These are phyloP conservation scores for Areca catechu DNA, from an alignment of 176 grass and related monocot genomes.

Conservation along the genomic window DNA sequence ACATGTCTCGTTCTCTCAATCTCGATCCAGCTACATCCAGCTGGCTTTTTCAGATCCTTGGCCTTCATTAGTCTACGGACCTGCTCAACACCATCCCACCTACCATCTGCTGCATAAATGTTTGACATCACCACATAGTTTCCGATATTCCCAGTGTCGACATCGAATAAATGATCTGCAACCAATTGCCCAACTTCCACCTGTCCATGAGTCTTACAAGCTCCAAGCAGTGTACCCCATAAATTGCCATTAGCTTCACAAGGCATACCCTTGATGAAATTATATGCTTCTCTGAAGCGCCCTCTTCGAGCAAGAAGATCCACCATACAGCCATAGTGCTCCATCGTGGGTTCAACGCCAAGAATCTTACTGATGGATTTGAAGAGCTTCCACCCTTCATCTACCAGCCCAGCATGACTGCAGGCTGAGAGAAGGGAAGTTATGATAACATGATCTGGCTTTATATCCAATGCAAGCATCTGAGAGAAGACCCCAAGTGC, in stretches of 20 bases:
- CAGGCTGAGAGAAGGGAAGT: slow-evolving; percentile 65
- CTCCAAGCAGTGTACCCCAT: slow-evolving; percentile 49
- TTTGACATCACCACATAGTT: slow-evolving; percentile 68
- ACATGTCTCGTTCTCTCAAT: slow-evolving; percentile 44
- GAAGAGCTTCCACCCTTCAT: slow-evolving; percentile 55
- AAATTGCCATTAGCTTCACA: slow-evolving; percentile 36
- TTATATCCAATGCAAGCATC: slow-evolving; percentile 52
- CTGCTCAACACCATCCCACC: slow-evolving; percentile 55
- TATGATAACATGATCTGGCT: slow-evolving; percentile 56
- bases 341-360: slow-evolving; percentile 32
- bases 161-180: slow-evolving; percentile 36
- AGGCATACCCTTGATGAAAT: slow-evolving; percentile 41
- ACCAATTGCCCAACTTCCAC: slow-evolving; percentile 36
- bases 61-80: slow-evolving; percentile 56
- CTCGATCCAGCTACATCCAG: slow-evolving; percentile 70
- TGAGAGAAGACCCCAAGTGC: slow-evolving; percentile 41
- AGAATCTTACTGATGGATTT: slow-evolving; percentile 40
- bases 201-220: slow-evolving; percentile 50
- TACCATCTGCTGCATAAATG: slow-evolving; percentile 57
- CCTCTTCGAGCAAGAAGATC: slow-evolving; percentile 51
- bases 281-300: slow-evolving; percentile 48
- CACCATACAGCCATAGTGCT: slow-evolving; percentile 63
- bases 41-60: slow-evolving; percentile 61
- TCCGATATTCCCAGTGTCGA: slow-evolving; percentile 34
- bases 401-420: slow-evolving; percentile 51